Percentiles rank a stretch among this genome's conserved stretches.
Conservation (phyloP, 768 basidiomycete species). For the Russula sp. region DNA sequence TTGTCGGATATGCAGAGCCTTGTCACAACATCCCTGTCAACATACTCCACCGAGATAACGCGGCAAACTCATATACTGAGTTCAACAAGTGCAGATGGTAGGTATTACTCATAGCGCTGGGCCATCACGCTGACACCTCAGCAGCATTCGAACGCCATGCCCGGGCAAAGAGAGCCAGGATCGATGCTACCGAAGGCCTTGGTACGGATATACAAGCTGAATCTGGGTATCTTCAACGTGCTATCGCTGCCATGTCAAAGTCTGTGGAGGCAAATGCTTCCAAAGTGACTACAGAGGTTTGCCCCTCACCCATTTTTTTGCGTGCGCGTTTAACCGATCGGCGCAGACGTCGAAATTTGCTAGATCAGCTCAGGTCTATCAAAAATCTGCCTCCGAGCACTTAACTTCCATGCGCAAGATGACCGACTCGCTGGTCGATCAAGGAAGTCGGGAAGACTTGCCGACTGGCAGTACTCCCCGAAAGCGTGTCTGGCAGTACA, state of each 20-base stretch:
- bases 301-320: conserved; percentile 21
- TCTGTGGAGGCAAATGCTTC: conserved; percentile 40
- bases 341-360: conserved; percentile 40
- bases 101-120: conserved; percentile 17
- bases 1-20: conserved; percentile 42
- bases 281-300: conserved; percentile 49
- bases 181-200: conserved; percentile 51
- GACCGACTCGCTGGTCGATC: conserved; percentile 45
- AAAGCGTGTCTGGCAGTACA: conserved; percentile 66
- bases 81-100: conserved; percentile 42
- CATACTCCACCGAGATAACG: conserved; percentile 49
- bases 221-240: conserved; percentile 46
- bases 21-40: conserved; percentile 41
- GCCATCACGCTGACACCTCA: background rate
- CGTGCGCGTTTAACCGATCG: conserved; percentile 2
- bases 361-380: conserved; percentile 40
- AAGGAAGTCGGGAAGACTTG: conserved; percentile 56
- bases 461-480: conserved; percentile 72
- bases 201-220: conserved; percentile 46
- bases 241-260: conserved; percentile 45
- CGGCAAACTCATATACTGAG: conserved; percentile 42
- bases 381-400: conserved; percentile 37
- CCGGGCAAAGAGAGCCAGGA: conserved; percentile 60
- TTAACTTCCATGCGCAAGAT: conserved; percentile 47
- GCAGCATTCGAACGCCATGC: conserved; percentile 57